Percentiles rank a stretch among this genome's conserved stretches.
Evolutionary conservation across 164 flowering plant species (phyloP).

Genomic region (Tinospora cordifolia): DNA sequence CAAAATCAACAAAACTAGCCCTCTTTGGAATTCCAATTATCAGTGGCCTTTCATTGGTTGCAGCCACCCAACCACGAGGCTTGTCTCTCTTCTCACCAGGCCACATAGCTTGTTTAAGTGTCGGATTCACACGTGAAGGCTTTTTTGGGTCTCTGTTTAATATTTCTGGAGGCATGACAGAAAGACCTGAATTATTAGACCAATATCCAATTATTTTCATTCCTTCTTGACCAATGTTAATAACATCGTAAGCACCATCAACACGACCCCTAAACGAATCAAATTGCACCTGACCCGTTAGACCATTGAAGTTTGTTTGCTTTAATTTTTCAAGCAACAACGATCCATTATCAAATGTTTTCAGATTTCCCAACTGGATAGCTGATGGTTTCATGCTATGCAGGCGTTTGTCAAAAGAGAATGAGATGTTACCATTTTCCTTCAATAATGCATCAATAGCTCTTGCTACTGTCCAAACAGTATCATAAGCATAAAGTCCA

Average conservation of each 20-base stretch:
- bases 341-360: conserved; percentile 44
- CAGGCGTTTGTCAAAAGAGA: conserved; percentile 29
- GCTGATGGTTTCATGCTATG: conserved; percentile 10
- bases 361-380: conserved; percentile 31
- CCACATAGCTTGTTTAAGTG: conserved; percentile 47
- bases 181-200: conserved; percentile 46
- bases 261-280: conserved; percentile 33
- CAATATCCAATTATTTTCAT: conserved; percentile 51
- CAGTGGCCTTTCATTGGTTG: conserved; percentile 39
- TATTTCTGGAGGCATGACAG: conserved; percentile 36
- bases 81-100: conserved; percentile 45
- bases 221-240: conserved; percentile 29
- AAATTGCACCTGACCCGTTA: conserved; percentile 49
- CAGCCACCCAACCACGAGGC: conserved; percentile 72
- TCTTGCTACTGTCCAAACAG: conserved; percentile 61
- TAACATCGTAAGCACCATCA: conserved; percentile 37
- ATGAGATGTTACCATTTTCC: conserved; percentile 36
- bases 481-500: conserved; percentile 67
- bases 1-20: conserved; percentile 53
- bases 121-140: conserved; percentile 17
- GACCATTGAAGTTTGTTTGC: conserved; percentile 44
- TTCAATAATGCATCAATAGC: conserved; percentile 38
- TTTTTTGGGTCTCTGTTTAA: conserved; percentile 7
- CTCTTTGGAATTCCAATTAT: conserved; percentile 58
- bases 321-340: conserved; percentile 26